These are phyloP conservation scores for Rossbeevera mucosa DNA, from an alignment of 768 basidiomycete species.

Conservation along the genomic window DNA sequence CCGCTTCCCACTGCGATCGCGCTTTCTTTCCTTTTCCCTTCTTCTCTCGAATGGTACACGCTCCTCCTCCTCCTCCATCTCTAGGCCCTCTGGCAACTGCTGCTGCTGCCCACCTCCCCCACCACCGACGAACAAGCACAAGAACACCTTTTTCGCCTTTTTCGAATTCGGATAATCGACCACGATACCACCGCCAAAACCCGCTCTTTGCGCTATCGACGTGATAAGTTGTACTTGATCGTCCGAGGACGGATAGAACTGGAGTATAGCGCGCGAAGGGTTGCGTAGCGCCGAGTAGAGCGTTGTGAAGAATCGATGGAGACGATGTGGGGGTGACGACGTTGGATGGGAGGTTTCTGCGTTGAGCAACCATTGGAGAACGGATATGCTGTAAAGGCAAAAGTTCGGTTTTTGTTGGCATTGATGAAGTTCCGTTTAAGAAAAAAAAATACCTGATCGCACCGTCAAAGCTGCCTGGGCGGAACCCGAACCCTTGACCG, in stretches of 20 bases:
- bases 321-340: slow-evolving; percentile 83
- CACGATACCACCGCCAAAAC: slow-evolving; percentile 94
- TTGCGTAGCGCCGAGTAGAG: slow-evolving; percentile 82
- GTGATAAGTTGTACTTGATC: slow-evolving; percentile 97
- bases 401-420: neutral
- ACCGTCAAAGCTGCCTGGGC: slow-evolving; percentile 96
- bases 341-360: slow-evolving; percentile 89
- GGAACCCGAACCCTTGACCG: slow-evolving; percentile 95
- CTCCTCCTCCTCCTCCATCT: slow-evolving; percentile 57
- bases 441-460: slow-evolving; percentile 70
- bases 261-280: slow-evolving; percentile 81
- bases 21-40: slow-evolving; percentile 59
- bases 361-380: slow-evolving; percentile 98
- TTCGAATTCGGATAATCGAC: slow-evolving; percentile 97
- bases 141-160: slow-evolving; percentile 91
- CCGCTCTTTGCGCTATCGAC: slow-evolving; percentile 85
- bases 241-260: slow-evolving; percentile 96
- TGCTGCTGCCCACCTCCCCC: slow-evolving; percentile 54
- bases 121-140: slow-evolving; percentile 88
- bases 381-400: slow-evolving; percentile 71
- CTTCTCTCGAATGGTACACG: slow-evolving; percentile 69
- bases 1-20: slow-evolving; percentile 61
- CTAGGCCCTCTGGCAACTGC: slow-evolving; percentile 72
- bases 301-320: slow-evolving; percentile 88
- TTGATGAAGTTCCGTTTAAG: neutral